A percentile compares a stretch with the other conserved stretches of the same genome.
These are phyloP conservation scores for Neurospora pannonica DNA, from an alignment of 495 filamentous ascomycete genomes.

Conservation along the genomic window DNA sequence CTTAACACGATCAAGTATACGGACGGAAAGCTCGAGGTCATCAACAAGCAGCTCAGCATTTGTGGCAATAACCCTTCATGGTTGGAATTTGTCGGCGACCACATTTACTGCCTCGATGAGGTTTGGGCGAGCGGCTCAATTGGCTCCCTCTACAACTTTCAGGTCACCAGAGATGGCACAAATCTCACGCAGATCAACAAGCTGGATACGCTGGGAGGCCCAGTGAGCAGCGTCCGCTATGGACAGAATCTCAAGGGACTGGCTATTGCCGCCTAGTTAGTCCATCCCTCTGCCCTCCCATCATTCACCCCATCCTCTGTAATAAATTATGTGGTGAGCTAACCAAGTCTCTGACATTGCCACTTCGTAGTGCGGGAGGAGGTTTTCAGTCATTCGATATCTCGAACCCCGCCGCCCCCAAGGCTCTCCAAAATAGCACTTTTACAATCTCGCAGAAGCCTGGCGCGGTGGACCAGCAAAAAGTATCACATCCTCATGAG, in stretches of 20 bases:
- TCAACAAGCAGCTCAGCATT: background rate
- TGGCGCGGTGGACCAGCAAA: slow-evolving; percentile 45
- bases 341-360: slow-evolving; percentile 1
- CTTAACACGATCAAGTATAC: slow-evolving; percentile 3
- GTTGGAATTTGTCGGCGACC: slow-evolving; percentile 39
- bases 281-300: background rate
- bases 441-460: slow-evolving; percentile 44
- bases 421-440: slow-evolving; percentile 36
- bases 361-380: slow-evolving; percentile 11
- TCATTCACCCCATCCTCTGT: background rate
- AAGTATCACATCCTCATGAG: slow-evolving; percentile 57
- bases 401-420: slow-evolving; percentile 20
- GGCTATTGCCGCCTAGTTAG: slow-evolving; percentile 43
- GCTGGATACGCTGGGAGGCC: slow-evolving; percentile 26
- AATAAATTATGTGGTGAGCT: background rate
- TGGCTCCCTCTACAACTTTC: slow-evolving; percentile 28
- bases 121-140: slow-evolving; percentile 13
- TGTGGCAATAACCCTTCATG: slow-evolving; percentile 52
- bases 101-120: slow-evolving; percentile 57
- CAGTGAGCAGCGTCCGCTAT: slow-evolving; percentile 38
- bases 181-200: slow-evolving; percentile 25
- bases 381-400: slow-evolving; percentile 16
- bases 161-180: slow-evolving; percentile 21
- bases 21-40: slow-evolving; percentile 1
- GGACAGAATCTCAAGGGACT: slow-evolving; percentile 30